Base-by-base conservation (phyloP, 129 eudicot genomes). In the Cynara cardunculus region DNA sequence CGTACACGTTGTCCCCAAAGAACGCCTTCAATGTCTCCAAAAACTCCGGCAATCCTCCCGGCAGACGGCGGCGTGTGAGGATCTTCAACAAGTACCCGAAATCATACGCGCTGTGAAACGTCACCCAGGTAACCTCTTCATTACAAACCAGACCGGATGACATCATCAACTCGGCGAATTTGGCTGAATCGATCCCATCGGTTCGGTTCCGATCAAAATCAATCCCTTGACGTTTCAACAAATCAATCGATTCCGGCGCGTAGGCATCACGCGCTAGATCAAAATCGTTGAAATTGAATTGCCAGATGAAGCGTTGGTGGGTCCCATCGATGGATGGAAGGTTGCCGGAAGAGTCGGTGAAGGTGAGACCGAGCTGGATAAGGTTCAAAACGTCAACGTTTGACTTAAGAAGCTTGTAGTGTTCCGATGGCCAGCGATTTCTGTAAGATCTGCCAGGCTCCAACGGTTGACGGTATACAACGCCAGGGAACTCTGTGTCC, bases 401-500 rank as follows among this genome's bases (percentile, higher is more conserved):
- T 13, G 97, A 84, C 76, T 89, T 91, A n/a, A 91, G 84, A 0
- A 80, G 30, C 56, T 39, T 62, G 87, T 91, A 91, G 74, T 87
- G 87, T 25, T 89, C 90, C 21, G 82, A 41, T 0, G 97, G 85
- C 1, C 34, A 82, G 22, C 73, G 87, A 2, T 53, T 30, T 0
- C 83, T 26, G 76, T 75, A 31, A 3, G 68, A 53, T 21, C 73
- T 65, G 19, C 53, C 28, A 19, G 74, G 16, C 24, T 34, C 4
- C 14, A 53, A 5, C 0, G 66, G 4, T 1, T 72, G 85, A n/a
- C 85, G 82, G 90, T 39, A 86, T 14, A 91, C 77, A 2, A 89
- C 95, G 41, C 98, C 98, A 37, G 98, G 98, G 53, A 94, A 94
- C 74, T 94, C 98, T 0, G 98, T 94, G 74, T 94, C 98, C 98